Evolutionary conservation across 108 stramenopile genomes (phyloP).

Genomic region (Cyclostephanos tholiformis): DNA sequence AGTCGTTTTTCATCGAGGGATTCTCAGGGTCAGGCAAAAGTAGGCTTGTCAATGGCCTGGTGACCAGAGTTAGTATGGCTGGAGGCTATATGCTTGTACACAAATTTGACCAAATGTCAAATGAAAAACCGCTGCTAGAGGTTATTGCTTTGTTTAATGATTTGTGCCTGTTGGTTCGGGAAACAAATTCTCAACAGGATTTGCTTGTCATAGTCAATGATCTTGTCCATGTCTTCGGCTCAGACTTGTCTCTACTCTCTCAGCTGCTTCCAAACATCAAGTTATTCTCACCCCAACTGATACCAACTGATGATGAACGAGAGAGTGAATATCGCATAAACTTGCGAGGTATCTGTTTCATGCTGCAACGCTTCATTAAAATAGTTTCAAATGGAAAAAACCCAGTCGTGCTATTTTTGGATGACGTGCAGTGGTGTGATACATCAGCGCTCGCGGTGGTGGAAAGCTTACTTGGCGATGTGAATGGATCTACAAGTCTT

Average conservation of each 20-base stretch:
- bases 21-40: conserved; percentile 24
- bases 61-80: not conserved
- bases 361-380: too few relatives aligned
- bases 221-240: too few relatives aligned
- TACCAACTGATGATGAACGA: conserved; percentile 19
- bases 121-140: conserved; percentile 22
- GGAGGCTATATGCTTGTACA: conserved; percentile 22
- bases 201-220: too few relatives aligned
- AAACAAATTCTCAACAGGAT: conserved; percentile 36
- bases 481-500: too few relatives aligned
- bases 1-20: conserved; percentile 31
- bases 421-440: too few relatives aligned
- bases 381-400: too few relatives aligned
- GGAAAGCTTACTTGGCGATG: too few relatives aligned
- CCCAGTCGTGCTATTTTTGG: too few relatives aligned
- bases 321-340: conserved; percentile 19
- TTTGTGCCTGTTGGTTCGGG: conserved; percentile 19
- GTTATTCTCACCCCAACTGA: conserved; percentile 7
- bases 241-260: conserved; percentile 18
- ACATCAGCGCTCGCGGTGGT: too few relatives aligned
- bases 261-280: conserved; percentile 28
- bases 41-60: too few relatives aligned
- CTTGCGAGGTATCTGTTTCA: conserved; percentile 27
- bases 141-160: conserved; percentile 41
- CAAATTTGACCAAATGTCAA: too few relatives aligned